Conservation (phyloP, 1,284 basidiomycete species). For the Ustilago cynodontis region DNA sequence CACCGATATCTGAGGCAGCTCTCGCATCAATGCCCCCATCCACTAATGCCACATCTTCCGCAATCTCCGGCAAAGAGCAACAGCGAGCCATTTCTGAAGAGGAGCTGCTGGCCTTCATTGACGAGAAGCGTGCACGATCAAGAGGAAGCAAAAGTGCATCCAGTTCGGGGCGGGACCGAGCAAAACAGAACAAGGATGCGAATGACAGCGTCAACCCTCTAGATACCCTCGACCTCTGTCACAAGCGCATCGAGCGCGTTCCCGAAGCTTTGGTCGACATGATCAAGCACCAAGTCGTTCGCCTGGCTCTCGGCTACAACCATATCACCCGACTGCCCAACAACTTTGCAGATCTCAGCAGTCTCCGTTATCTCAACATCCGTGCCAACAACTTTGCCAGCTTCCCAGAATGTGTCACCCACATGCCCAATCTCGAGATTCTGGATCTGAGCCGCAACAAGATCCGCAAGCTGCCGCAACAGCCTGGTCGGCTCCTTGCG, state of each 20-base stretch:
- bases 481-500: constrained; percentile 82
- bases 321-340: constrained; percentile 82
- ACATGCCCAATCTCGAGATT: constrained; percentile 88
- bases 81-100: constrained; percentile 41
- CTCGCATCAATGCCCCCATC: neutral
- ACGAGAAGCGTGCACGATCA: constrained; percentile 40
- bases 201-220: constrained; percentile 20
- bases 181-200: constrained; percentile 11
- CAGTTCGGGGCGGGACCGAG: neutral
- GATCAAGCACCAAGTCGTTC: constrained; percentile 57
- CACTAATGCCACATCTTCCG: constrained; percentile 2
- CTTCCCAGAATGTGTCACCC: constrained; percentile 81
- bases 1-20: neutral
- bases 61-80: constrained; percentile 9
- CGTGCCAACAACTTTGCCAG: constrained; percentile 85
- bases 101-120: constrained; percentile 51
- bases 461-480: constrained; percentile 81
- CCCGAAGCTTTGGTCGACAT: constrained; percentile 49
- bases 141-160: neutral
- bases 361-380: constrained; percentile 91
- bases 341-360: constrained; percentile 81
- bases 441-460: constrained; percentile 94
- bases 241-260: constrained; percentile 50
- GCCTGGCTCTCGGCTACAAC: constrained; percentile 89
- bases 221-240: constrained; percentile 62